These are phyloP conservation scores for Rhizophagus clarus DNA, from an alignment of 192 early-diverging fungal genomes.

Conservation along the genomic window DNA sequence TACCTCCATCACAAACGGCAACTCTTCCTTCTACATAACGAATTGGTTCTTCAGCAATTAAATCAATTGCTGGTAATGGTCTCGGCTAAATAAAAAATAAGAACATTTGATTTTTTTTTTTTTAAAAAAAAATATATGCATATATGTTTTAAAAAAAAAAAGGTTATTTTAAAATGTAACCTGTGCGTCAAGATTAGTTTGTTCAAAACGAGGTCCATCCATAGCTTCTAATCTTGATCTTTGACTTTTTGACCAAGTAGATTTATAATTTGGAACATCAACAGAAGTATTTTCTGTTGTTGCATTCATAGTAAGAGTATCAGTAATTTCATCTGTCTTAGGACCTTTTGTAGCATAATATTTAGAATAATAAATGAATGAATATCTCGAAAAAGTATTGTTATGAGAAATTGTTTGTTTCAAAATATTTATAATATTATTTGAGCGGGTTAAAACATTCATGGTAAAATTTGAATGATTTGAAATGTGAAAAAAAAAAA, in stretches of 20 bases:
- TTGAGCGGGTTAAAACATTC: not conserved
- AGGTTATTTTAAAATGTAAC: slow-evolving; percentile 37
- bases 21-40: slow-evolving; percentile 71
- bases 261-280: not conserved
- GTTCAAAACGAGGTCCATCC: slow-evolving; percentile 84
- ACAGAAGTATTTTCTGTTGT: not conserved
- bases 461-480: not conserved
- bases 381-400: not conserved
- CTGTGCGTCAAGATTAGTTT: slow-evolving; percentile 79
- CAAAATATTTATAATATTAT: not conserved
- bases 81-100: slow-evolving; percentile 62
- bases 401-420: not conserved
- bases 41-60: slow-evolving; percentile 88
- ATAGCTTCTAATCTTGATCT: slow-evolving; percentile 68
- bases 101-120: no score
- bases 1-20: slow-evolving; percentile 88
- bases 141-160: not conserved
- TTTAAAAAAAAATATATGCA: slow-evolving; percentile 10
- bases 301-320: not conserved
- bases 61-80: slow-evolving; percentile 87
- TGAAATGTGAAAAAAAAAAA: no score
- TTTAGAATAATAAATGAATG: not conserved
- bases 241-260: slow-evolving; percentile 80
- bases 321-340: not conserved
- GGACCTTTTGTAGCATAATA: not conserved